Evolutionary conservation across 371 early-diverging fungal genomes (phyloP).

Genomic region (Smittium mucronatum): DNA sequence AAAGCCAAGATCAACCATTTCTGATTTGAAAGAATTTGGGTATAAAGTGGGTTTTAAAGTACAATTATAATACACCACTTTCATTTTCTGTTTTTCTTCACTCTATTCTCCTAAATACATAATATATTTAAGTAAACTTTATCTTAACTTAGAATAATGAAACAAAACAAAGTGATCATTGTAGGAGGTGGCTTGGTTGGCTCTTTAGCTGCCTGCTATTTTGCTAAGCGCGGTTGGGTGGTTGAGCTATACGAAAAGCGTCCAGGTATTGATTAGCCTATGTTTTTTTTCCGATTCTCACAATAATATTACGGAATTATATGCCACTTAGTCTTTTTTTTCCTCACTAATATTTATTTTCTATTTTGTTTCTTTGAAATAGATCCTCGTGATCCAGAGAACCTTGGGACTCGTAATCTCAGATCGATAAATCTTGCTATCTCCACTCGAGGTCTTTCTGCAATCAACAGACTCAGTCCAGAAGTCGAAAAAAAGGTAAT

Average conservation of each 20-base stretch:
- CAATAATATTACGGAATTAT: no score
- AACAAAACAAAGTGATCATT: conserved; percentile 33
- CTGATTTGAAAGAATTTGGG: no score
- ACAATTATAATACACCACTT: no score
- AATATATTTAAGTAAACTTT: no score
- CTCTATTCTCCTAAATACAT: no score
- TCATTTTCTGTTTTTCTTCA: no score
- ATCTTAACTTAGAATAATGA: not conserved
- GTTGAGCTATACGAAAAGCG: conserved; percentile 79
- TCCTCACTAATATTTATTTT: not conserved
- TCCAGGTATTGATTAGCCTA: no score
- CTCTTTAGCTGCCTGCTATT: conserved; percentile 72
- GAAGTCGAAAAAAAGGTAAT: conserved; percentile 50
- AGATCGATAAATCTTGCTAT: conserved; percentile 91
- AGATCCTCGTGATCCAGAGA: conserved; percentile 54
- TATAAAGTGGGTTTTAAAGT: no score
- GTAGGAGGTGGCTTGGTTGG: conserved; percentile 94
- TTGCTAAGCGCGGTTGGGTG: conserved; percentile 83
- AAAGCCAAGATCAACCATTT: no score
- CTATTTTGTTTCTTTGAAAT: not conserved
- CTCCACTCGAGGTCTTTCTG: conserved; percentile 75
- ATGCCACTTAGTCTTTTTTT: no score
- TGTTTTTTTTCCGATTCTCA: no score
- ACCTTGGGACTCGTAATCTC: conserved; percentile 14
- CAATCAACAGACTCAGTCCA: conserved; percentile 55